These are phyloP conservation scores for Penicillium sp. DNA, from an alignment of 2,329 filamentous ascomycete genomes.

Conservation along the genomic window DNA sequence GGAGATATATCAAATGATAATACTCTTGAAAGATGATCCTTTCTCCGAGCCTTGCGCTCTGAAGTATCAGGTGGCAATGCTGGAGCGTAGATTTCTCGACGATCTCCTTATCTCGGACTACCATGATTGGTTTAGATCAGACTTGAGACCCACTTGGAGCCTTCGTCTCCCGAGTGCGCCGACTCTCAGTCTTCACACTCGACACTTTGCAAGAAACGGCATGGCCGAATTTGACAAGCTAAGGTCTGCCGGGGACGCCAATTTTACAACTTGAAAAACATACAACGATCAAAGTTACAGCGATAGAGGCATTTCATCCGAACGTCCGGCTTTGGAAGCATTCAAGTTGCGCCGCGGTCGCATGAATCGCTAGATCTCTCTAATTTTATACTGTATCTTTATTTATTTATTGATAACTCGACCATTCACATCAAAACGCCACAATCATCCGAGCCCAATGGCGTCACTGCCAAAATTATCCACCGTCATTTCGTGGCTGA, in stretches of 20 bases:
- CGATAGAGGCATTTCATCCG: background rate
- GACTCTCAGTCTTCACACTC: background rate
- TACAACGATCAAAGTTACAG: too few relatives aligned
- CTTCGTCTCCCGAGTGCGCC: conserved; percentile 2
- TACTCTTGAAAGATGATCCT: background rate
- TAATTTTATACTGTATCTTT: conserved; percentile 3
- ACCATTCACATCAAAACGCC: background rate
- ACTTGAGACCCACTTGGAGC: conserved; percentile 2
- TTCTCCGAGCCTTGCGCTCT: too few relatives aligned
- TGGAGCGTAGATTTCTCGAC: too few relatives aligned
- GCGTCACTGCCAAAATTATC: conserved; percentile 32
- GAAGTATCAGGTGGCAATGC: too few relatives aligned
- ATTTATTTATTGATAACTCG: conserved; percentile 2
- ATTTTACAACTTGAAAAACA: too few relatives aligned
- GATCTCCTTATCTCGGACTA: conserved; percentile 1
- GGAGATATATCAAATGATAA: background rate
- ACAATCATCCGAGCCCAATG: conserved; percentile 19
- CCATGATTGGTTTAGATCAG: conserved; percentile 17
- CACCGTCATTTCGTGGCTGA: conserved; percentile 37
- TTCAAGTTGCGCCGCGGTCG: background rate
- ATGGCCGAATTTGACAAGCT: background rate
- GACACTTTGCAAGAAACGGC: conserved; percentile 1
- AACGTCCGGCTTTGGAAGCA: background rate
- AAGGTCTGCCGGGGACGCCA: background rate
- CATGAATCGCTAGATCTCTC: conserved; percentile 6